Evolutionary conservation across 192 early-diverging fungal species (phyloP), one percentile per base, ranked within the genome.

Genomic region (Diversispora eburnea): DNA sequence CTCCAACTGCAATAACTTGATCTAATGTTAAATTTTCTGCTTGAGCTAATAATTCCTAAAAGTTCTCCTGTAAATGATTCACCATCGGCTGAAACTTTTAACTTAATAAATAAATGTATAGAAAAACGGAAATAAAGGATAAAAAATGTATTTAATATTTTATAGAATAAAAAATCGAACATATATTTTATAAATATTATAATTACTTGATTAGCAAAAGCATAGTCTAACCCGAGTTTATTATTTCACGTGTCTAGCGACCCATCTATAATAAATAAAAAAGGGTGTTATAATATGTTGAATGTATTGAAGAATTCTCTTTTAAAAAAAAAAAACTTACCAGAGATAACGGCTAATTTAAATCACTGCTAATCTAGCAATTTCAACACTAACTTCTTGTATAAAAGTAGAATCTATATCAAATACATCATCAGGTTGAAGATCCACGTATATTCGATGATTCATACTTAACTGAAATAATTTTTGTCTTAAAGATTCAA

Each of bases 341-440:
- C 95, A 5, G 93, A 95, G 54, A 99, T 95, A 9, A 99, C 97
- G 0, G 97, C 97, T 43, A 96, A 79, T 81, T 95, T 97, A 83
- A 93, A 95, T 1, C 97, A 95, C 96, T 12, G 94, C 90, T 74
- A 92, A 83, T 39, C 90, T 83, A 4, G 95, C 97, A 83, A 99
- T 94, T 84, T 99, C 97, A 79, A 98, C 97, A 86, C 98, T 99
- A 39, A 98, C 96, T 71, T 99, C 97, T 80, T 93, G 91, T 76
- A 99, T 99, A 45, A 99, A 77, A 5, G 97, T 99, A 4, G 95
- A 97, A 79, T 99, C 97, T 96, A 99, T 99, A 81, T 99, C 97
- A 82, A 99, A 99, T 33, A 99, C 92, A 67, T 93, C 91, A 82
- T 93, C 88, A 4, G 85, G 86, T 79, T 98, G 96, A 76, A 98